Conservation (phyloP, 1,284 basidiomycete genomes). For the Puccinia brachypodii region DNA sequence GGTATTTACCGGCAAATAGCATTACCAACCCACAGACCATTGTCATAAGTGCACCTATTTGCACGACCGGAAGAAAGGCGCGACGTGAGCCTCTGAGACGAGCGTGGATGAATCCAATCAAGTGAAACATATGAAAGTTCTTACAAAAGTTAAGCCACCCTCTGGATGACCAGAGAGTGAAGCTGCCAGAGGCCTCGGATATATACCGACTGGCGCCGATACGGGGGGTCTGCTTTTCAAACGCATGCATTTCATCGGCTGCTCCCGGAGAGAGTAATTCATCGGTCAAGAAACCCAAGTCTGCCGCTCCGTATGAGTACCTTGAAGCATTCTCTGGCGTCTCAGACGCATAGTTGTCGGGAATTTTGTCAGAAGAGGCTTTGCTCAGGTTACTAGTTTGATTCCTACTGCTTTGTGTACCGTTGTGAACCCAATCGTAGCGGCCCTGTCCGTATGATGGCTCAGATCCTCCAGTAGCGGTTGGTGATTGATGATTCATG, state of each 20-base stretch:
- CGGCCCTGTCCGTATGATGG: conserved; percentile 26
- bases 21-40: conserved; percentile 28
- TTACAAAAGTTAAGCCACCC: conserved; percentile 41
- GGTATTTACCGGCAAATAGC: conserved; percentile 37
- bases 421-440: conserved; percentile 34
- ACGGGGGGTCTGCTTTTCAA: conserved; percentile 21
- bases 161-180: conserved; percentile 22
- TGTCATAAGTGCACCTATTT: conserved; percentile 14
- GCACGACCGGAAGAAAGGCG: not conserved
- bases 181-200: not conserved
- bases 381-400: not conserved
- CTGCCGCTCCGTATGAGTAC: conserved; percentile 25
- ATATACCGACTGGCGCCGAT: conserved; percentile 43
- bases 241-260: conserved; percentile 40
- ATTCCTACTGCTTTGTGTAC: not conserved
- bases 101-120: not conserved
- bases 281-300: conserved; percentile 28
- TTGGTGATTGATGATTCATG: conserved; percentile 22
- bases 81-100: not conserved
- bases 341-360: not conserved
- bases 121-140: not conserved
- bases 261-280: conserved; percentile 38
- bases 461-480: not conserved
- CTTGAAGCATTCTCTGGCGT: conserved; percentile 2
- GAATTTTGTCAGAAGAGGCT: not conserved